Evolutionary conservation across 1,284 basidiomycete species (phyloP).

Genomic region (Cutaneotrichosporon sp.): DNA sequence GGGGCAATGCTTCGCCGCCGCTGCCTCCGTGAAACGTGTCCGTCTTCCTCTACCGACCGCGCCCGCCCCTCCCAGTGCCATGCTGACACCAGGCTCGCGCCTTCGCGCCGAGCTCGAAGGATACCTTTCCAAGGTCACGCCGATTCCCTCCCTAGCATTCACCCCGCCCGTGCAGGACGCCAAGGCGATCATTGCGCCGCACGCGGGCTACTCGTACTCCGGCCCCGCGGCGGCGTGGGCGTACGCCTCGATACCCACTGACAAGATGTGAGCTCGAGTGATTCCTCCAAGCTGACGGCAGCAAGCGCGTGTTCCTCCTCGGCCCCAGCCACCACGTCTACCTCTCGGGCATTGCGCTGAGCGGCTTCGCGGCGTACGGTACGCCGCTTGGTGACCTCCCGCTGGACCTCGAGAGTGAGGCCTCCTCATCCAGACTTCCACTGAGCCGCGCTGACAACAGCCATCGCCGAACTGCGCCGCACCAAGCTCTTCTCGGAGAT

Average conservation of each 20-base stretch:
- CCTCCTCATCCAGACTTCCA: neutral
- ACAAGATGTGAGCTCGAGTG: slow-evolving; percentile 69
- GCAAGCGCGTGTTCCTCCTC: slow-evolving; percentile 88
- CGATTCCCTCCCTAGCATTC: slow-evolving; percentile 58
- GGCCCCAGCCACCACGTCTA: slow-evolving; percentile 95
- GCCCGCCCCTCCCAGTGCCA: too few species aligned
- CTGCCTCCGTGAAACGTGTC: too few species aligned
- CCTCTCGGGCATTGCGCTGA: slow-evolving; percentile 82
- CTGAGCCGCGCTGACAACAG: slow-evolving; percentile 53
- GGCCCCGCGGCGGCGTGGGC: slow-evolving; percentile 95
- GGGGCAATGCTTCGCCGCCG: too few species aligned
- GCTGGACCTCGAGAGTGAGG: slow-evolving; percentile 75
- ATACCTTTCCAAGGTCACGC: slow-evolving; percentile 66
- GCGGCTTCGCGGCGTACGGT: slow-evolving; percentile 70
- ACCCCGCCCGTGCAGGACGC: slow-evolving; percentile 69
- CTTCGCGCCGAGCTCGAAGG: slow-evolving; percentile 65
- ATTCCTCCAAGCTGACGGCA: slow-evolving; percentile 45
- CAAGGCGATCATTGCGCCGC: slow-evolving; percentile 98
- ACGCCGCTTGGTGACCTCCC: slow-evolving; percentile 85
- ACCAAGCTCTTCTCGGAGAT: slow-evolving; percentile 75
- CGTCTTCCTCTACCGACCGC: too few species aligned
- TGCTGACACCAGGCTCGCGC: slow-evolving; percentile 56
- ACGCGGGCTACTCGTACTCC: slow-evolving; percentile 95
- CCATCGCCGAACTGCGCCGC: slow-evolving; percentile 65
- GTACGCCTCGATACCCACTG: slow-evolving; percentile 81